phyloP scores from a whole-genome alignment of 1,284 basidiomycete genomes.

The Cryptococcus sp. region DNA sequence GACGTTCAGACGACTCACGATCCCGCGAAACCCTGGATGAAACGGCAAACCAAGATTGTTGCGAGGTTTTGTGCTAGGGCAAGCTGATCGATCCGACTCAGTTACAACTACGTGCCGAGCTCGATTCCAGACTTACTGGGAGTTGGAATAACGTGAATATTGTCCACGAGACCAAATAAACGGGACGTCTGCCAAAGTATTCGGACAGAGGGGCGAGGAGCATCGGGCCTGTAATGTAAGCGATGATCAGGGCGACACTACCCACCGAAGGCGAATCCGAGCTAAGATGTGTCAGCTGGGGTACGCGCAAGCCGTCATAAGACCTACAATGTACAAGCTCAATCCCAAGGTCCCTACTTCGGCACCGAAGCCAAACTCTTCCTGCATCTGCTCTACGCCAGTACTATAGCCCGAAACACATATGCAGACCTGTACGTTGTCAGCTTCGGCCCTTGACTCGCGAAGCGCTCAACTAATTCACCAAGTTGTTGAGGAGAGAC shows the following conservation, averaged over 20 bases:
- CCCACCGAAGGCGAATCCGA: conserved; percentile 34
- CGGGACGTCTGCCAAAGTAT: conserved; percentile 22
- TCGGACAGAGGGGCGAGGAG: conserved; percentile 36
- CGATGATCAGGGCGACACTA: background rate
- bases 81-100: conserved; percentile 14
- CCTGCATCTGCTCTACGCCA: conserved; percentile 29
- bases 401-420: conserved; percentile 41
- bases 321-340: conserved; percentile 33
- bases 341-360: conserved; percentile 37
- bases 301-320: background rate
- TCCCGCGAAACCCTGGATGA: conserved; percentile 40
- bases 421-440: conserved; percentile 22
- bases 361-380: conserved; percentile 32
- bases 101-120: background rate
- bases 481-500: conserved; percentile 31
- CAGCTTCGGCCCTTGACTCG: background rate
- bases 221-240: conserved; percentile 24
- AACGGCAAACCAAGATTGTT: conserved; percentile 36
- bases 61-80: conserved; percentile 36
- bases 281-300: conserved; percentile 10
- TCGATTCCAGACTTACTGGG: conserved; percentile 6
- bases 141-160: conserved; percentile 31
- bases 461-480: conserved; percentile 6
- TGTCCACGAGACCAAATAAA: conserved; percentile 34
- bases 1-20: conserved; percentile 20